Conservation (phyloP, 192 early-diverging fungal species). For the Umbelopsis ramanniana region DNA sequence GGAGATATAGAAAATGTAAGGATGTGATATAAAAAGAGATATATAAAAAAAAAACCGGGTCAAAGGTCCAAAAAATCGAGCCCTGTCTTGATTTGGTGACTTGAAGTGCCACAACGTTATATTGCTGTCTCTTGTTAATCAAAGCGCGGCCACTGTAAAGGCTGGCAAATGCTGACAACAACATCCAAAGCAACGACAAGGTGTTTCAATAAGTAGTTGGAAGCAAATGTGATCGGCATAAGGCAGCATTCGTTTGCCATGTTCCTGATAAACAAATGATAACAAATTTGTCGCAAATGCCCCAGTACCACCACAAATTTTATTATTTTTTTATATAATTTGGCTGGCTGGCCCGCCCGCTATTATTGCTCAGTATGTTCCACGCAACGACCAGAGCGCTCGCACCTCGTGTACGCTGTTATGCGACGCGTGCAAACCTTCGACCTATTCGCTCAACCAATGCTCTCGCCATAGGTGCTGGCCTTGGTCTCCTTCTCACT, state of each 20-base stretch:
- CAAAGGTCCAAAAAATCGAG: background rate
- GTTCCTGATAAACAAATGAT: too few species aligned
- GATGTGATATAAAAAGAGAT: background rate
- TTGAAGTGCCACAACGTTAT: background rate
- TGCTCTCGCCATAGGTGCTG: background rate
- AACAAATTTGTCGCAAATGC: too few species aligned
- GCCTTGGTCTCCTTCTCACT: background rate
- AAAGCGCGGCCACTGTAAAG: too few species aligned
- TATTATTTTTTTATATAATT: too few species aligned
- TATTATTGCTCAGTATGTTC: background rate
- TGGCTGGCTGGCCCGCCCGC: too few species aligned
- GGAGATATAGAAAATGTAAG: background rate
- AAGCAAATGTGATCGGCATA: too few species aligned
- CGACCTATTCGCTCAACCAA: background rate
- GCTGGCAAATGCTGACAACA: too few species aligned
- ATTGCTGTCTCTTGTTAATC: too few species aligned
- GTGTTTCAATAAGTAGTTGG: too few species aligned
- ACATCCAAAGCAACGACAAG: too few species aligned
- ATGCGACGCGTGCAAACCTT: background rate
- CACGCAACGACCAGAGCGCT: background rate
- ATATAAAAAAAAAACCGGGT: background rate
- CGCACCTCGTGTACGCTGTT: constrained; percentile 9
- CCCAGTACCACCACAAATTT: too few species aligned
- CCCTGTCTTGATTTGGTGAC: constrained; percentile 19
- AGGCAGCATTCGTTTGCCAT: too few species aligned